phyloP scores from a whole-genome alignment of 2,329 filamentous ascomycete genomes.

The Cercospora berteroae region DNA sequence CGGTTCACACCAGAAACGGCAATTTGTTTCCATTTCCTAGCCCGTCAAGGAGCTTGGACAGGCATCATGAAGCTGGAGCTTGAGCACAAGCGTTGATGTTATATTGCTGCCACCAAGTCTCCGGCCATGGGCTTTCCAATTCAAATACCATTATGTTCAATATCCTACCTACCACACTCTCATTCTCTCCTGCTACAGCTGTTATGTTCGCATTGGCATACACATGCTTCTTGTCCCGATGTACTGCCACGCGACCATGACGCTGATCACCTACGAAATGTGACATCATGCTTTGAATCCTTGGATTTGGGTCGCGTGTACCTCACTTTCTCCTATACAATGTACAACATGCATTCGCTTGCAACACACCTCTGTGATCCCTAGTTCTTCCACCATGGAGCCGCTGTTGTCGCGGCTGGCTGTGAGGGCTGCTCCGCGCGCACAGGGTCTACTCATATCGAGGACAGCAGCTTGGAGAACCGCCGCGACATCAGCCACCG shows the following conservation, averaged over 20 bases:
- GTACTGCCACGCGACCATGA: conserved; percentile 1
- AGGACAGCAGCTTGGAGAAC: conserved; percentile 19
- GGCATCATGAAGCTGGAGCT: conserved; percentile 4
- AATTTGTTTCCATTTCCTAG: background rate
- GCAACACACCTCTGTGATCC: background rate
- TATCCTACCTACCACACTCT: background rate
- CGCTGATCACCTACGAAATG: background rate
- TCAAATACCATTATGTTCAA: background rate
- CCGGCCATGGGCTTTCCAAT: background rate
- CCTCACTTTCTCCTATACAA: background rate
- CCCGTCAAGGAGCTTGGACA: background rate
- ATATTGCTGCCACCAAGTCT: background rate
- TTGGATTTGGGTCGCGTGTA: background rate
- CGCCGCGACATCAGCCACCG: conserved; percentile 9
- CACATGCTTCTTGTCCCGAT: background rate
- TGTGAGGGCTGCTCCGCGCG: conserved; percentile 28
- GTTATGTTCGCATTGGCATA: background rate
- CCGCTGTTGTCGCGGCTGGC: conserved; percentile 31
- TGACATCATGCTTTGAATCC: background rate
- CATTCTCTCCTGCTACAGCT: background rate
- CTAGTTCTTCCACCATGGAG: conserved; percentile 26
- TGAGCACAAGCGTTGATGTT: background rate
- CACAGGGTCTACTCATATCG: background rate
- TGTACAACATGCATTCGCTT: background rate
- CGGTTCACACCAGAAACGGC: background rate